A percentile compares a stretch with the other conserved stretches of the same genome.
Conservation (phyloP, 495 filamentous ascomycete species). For the Aspergillus cristatus region DNA sequence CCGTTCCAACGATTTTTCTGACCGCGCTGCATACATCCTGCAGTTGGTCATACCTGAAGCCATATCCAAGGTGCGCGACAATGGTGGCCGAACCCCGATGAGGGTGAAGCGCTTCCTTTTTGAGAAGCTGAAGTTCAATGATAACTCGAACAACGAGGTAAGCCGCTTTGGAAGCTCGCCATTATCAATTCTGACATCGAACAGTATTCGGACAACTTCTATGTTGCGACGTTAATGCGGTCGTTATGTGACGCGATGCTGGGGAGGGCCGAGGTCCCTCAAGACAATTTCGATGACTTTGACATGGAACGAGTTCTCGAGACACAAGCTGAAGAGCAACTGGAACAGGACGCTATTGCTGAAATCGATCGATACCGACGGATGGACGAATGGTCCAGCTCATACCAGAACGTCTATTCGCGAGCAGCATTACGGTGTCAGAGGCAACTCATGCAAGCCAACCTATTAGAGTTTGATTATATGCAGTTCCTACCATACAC, state of each 20-base stretch:
- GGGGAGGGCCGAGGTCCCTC: constrained; percentile 33
- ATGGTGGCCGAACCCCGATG: constrained; percentile 64
- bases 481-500: constrained; percentile 75
- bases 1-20: constrained; percentile 78
- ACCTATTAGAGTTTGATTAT: constrained; percentile 50
- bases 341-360: constrained; percentile 61
- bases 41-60: constrained; percentile 73
- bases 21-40: constrained; percentile 70
- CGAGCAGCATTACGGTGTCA: constrained; percentile 72
- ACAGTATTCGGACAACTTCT: constrained; percentile 75
- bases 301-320: constrained; percentile 40
- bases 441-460: constrained; percentile 60
- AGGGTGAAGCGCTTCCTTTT: constrained; percentile 70
- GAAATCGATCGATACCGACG: constrained; percentile 85
- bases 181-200: constrained; percentile 4
- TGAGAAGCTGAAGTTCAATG: constrained; percentile 84
- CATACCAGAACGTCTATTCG: constrained; percentile 86
- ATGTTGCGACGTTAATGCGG: constrained; percentile 71
- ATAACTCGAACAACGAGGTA: constrained; percentile 77
- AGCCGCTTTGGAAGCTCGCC: constrained; percentile 6
- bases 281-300: constrained; percentile 35
- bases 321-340: constrained; percentile 50
- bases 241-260: constrained; percentile 71
- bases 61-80: constrained; percentile 69
- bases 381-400: constrained; percentile 89